Percentiles rank a stretch among this genome's conserved stretches.
Conservation (phyloP, 768 basidiomycete genomes). For the Dioszegia crocea region DNA sequence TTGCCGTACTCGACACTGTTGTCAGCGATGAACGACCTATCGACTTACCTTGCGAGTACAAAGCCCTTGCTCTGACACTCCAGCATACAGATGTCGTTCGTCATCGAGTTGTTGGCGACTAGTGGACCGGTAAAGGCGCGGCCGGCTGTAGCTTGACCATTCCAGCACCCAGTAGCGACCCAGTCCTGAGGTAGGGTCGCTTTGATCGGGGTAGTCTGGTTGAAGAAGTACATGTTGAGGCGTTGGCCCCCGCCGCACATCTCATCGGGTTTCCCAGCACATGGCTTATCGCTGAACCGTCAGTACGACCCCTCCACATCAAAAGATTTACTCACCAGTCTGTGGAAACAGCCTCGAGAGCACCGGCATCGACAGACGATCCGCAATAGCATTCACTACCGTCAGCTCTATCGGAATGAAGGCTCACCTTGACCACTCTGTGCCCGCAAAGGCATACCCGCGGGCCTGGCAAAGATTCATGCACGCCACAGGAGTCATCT, state of each 20-base stretch:
- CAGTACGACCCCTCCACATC: not conserved
- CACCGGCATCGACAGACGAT: not conserved
- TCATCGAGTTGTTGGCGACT: not conserved
- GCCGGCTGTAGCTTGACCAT: not conserved
- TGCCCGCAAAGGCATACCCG: constrained; percentile 41
- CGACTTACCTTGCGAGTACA: constrained; percentile 7
- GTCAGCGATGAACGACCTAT: not conserved
- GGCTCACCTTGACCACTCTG: constrained; percentile 46
- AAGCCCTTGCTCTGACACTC: constrained; percentile 2
- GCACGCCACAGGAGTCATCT: constrained; percentile 43
- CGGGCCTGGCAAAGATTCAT: constrained; percentile 21
- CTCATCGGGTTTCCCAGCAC: not conserved
- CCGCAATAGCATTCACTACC: constrained; percentile 13
- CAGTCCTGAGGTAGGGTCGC: constrained; percentile 30
- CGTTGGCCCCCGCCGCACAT: constrained; percentile 8
- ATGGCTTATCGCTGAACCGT: not conserved
- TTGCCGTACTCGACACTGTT: constrained; percentile 16
- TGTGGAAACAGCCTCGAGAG: not conserved
- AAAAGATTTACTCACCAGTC: not conserved
- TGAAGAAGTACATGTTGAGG: constrained; percentile 2
- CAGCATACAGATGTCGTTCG: constrained; percentile 5
- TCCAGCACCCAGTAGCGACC: constrained; percentile 34
- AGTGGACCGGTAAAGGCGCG: not conserved
- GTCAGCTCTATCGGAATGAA: not conserved
- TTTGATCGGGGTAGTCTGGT: not conserved